These are phyloP conservation scores for Acanthamoeba culbertsoni DNA, from an alignment of 208 protist species.

Conservation along the genomic window DNA sequence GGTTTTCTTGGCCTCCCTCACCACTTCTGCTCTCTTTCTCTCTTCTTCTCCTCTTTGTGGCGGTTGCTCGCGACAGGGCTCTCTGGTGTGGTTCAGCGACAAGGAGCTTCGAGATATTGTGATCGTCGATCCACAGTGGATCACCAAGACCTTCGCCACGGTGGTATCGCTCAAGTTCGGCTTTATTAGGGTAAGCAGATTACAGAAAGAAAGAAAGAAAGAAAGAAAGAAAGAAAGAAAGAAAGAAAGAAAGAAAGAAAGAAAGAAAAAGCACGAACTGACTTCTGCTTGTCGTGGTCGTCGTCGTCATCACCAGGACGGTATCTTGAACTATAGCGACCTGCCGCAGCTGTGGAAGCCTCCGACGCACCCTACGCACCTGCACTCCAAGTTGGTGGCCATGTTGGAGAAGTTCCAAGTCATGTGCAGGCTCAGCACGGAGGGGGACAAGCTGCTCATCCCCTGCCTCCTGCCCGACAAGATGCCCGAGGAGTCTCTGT, in stretches of 20 bases:
- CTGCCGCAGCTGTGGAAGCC: slow-evolving; percentile 62
- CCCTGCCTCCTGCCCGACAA: slow-evolving; percentile 48
- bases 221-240: too few relatives aligned
- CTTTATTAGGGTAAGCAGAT: not conserved
- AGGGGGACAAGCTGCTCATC: slow-evolving; percentile 9
- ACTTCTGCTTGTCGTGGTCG: not conserved
- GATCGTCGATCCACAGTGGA: slow-evolving; percentile 58
- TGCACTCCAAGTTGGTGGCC: slow-evolving; percentile 40
- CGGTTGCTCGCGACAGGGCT: not conserved
- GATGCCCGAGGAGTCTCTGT: not conserved
- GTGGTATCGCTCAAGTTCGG: slow-evolving; percentile 59
- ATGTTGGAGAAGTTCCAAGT: slow-evolving; percentile 59
- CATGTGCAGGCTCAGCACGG: not conserved
- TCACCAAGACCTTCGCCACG: slow-evolving; percentile 60
- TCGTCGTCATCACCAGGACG: not conserved
- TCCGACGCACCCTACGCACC: slow-evolving; percentile 22
- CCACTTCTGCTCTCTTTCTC: not conserved
- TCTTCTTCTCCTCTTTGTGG: not conserved
- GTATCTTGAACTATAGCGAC: slow-evolving; percentile 19
- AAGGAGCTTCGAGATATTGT: slow-evolving; percentile 42
- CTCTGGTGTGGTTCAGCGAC: slow-evolving; percentile 53
- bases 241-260: too few relatives aligned
- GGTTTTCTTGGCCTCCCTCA: not conserved
- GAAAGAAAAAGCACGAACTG: too few relatives aligned
- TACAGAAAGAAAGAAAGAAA: too few relatives aligned